Evolutionary conservation across 345 rosid species (phyloP), one percentile per base, ranked within the genome.

Genomic region (Brassica napus): DNA sequence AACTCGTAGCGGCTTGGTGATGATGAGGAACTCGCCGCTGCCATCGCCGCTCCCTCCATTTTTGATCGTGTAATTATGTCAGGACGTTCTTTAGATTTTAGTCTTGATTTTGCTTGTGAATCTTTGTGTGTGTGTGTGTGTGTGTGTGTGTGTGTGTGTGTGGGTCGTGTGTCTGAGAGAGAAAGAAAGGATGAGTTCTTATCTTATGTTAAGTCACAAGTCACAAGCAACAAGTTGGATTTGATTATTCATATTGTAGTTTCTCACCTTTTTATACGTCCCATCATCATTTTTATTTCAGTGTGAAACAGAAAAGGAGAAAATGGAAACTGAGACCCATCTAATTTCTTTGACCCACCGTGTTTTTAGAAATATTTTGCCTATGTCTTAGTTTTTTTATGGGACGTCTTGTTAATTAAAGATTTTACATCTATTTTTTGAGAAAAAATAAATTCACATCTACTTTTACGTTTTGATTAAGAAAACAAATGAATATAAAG

Each of bases 1-100:
- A 89, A 88, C 82, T 88, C 93, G 80, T 89, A 89, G 4, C 93
- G 86, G 85, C 93, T 89, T 16, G 82, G 90, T 2, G 78, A 73
- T 14, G 82, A 47, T 42, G 82, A 67, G 70, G 78, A 73, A 61
- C 47, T 68, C 11, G 59, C 47, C 26, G 65, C 65, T 73, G 35
- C 28, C 39, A 67, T 73, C 5, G 6, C 34, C 67, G 32, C 11
- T 65, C 73, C 77, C 54, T 72, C 73, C 81, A 78, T 78, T 21
- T 70, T 4, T 68, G 68, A 68, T 76, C 59, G 3, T 68, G 31
- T 63, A 2, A 12, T 23, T 54, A 8, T 18, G 39, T 71, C 18
- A 39, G 34, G 47, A 71, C 9, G n/a, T 71, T 64, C 16, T 55
- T 71, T 35, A 37, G 71, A 15, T 55, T 35, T 32, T 44, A 54